Evolutionary conservation across 352 stramenopile species (phyloP), one percentile per base, ranked within the genome.

Genomic region (Thalassiosira livingstoniorum): DNA sequence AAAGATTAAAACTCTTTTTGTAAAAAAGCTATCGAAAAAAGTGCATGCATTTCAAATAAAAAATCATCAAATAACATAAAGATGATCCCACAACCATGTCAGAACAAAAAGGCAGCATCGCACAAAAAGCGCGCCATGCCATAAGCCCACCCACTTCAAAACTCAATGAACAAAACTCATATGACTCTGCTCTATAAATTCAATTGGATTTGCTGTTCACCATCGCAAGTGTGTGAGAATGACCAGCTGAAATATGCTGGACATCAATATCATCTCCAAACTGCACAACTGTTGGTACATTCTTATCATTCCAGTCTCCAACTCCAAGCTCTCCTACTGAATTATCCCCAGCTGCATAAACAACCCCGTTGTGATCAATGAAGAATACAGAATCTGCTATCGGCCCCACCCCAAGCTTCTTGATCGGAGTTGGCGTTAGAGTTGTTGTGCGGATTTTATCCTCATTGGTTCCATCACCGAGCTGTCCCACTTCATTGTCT

Each of bases 401-500:
- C 47, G 81, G 75, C 7, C 81, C 81, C 23, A 75, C 47, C 42
- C 75, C 70, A 54, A 87, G 53, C 27, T 34, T 67, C 13, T 7
- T 51, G 55, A 87, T 70, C 0, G 74, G 63, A 21, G 72, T 47
- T 31, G 70, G 55, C 34, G 62, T 43, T 15, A 63, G 43, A n/a
- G 80, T 64, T 2, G 74, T 57, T 39, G 74, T 82, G 55, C 81
- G 47, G 63, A 82, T 34, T 35, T 60, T 78, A 29, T 87, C 81
- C 3, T 66, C 61, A 37, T 79, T 80, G n/a, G 23, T 76, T 2
- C 70, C 75, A 69, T 87, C 73, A 0, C 75, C 81, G 25, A 84
- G 65, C 55, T 87, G 81, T 3, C 81, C 81, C 53, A 87, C 81
- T n/a, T 84, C 75, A 39, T 87, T 87, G 5, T 60, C 67, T 5